These are phyloP conservation scores for Canna indica DNA, from an alignment of 176 grass and related monocot genomes.

Conservation along the genomic window DNA sequence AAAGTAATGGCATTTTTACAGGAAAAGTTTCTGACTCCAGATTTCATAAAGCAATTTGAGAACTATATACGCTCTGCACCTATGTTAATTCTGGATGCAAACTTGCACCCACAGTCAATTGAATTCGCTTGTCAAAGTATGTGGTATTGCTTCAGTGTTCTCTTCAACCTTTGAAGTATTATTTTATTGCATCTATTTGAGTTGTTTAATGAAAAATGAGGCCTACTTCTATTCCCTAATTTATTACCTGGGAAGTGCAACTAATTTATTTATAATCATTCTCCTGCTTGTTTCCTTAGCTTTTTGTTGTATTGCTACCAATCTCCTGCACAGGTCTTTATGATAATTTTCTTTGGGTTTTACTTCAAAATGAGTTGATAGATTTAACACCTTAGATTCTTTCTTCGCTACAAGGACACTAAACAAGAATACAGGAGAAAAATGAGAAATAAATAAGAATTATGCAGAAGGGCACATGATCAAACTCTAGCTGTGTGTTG, in stretches of 20 bases:
- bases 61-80: slow-evolving; percentile 46
- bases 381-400: no score
- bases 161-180: slow-evolving; percentile 11
- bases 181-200: neutral
- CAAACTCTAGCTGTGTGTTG: no score
- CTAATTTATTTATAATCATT: no score
- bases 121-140: slow-evolving; percentile 71
- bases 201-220: neutral
- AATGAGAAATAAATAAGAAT: no score
- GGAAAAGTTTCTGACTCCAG: slow-evolving; percentile 70
- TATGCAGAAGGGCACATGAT: no score
- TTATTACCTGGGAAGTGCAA: neutral
- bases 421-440: no score
- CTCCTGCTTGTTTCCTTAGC: no score
- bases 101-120: slow-evolving; percentile 60
- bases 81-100: slow-evolving; percentile 86
- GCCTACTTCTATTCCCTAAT: neutral
- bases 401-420: no score
- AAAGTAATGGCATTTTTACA: slow-evolving; percentile 22
- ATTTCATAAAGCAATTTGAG: slow-evolving; percentile 56
- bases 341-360: no score
- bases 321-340: no score
- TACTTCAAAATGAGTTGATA: no score
- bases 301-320: no score
- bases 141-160: slow-evolving; percentile 13